phyloP scores from a whole-genome alignment of 305 asterid genomes.

The Fraxinus xanthoxyloides region DNA sequence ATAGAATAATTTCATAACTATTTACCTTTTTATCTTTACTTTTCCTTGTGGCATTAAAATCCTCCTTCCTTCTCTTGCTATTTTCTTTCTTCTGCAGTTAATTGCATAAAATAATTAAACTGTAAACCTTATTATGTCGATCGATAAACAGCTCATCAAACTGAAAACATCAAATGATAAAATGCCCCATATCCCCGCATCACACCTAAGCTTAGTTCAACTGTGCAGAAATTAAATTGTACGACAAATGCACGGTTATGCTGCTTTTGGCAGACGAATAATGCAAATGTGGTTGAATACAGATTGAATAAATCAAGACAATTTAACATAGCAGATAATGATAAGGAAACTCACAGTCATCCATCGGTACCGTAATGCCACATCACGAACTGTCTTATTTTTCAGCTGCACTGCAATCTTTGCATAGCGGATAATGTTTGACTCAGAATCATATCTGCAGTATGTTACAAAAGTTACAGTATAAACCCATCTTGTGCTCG shows the following conservation, averaged over 20 bases:
- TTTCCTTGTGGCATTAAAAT: constrained; percentile 53
- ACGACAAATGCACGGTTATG: background rate
- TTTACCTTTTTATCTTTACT: constrained; percentile 72
- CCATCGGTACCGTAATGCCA: constrained; percentile 94
- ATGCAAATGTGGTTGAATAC: background rate
- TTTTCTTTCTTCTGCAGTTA: constrained; percentile 70
- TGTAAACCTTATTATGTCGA: constrained; percentile 11
- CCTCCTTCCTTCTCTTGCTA: constrained; percentile 74
- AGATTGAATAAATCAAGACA: background rate
- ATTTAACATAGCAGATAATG: background rate
- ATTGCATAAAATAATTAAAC: constrained; percentile 27
- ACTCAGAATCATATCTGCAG: constrained; percentile 71
- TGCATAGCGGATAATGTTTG: constrained; percentile 70
- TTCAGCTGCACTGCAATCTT: constrained; percentile 76
- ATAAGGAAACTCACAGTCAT: constrained; percentile 58
- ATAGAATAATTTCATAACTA: background rate
- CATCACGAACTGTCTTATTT: constrained; percentile 86
- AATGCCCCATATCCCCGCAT: background rate
- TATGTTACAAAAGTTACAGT: background rate
- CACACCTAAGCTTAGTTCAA: background rate
- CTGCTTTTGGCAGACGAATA: background rate
- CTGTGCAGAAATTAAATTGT: background rate
- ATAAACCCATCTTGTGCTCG: background rate
- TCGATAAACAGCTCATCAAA: background rate
- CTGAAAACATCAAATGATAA: background rate